Evolutionary conservation across 1,139 yeast genomes (phyloP), one percentile per base, ranked within the genome.

Genomic region (Saccharomyces uvarum): DNA sequence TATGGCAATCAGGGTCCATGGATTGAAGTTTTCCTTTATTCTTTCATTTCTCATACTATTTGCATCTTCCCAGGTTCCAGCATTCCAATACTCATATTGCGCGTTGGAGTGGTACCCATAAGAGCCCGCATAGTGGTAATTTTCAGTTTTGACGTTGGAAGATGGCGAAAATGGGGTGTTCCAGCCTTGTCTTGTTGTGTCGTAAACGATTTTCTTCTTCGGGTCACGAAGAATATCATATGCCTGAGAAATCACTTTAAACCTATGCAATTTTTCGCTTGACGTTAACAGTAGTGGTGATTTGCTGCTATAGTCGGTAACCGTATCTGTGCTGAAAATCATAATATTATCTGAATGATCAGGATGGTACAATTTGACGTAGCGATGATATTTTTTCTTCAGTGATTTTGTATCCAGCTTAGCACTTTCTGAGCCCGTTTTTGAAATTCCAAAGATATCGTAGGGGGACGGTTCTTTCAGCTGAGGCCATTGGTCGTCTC

Each of bases 331-430:
- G 14, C 70, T 59, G 13, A 66, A 65, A 13, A 75, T 69, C 4
- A 84, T 72, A 9, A 38, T 38, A 7, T 38, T 38, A 19, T 38
- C 44, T 9, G 44, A 38, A 38, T 38, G 44, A 71, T 93, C 99
- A 0, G 99, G 98, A 65, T 93, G 98, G 65, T 93, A 91, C 6
- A 83, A 67, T 69, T 88, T 89, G 14, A 95, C 93, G 54, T 83
- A 78, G 54, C 79, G 76, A 61, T 79, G 77, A 67, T 88, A 91
- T 47, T 75, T 75, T 38, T 70, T 60, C 65, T 85, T 84, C 55
- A 91, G 67, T 16, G 26, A 70, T 62, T 51, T 72, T 69, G 53
- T 68, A 63, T 61, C 78, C 74, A 59, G 81, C 73, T 31, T 55
- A 49, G 26, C 47, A 46, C 52, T 46, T 44, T 48, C 54, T 44